phyloP scores from a whole-genome alignment of 2,329 filamentous ascomycete species.

The Aspergillus sp. region DNA sequence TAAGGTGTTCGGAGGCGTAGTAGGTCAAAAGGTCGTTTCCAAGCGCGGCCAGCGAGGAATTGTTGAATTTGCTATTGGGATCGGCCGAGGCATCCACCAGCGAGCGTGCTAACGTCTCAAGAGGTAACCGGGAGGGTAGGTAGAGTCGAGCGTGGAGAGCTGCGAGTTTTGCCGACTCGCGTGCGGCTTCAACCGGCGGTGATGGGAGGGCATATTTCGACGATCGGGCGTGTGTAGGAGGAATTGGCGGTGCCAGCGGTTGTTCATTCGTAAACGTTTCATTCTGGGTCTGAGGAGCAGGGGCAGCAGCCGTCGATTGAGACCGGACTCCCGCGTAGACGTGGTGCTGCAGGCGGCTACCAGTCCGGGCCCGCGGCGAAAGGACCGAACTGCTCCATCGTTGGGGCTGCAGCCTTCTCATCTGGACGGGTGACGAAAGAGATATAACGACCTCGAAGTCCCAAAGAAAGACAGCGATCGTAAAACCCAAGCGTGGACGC shows the following conservation, averaged over 20 bases:
- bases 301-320: conserved; percentile 35
- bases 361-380: conserved; percentile 39
- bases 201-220: conserved; percentile 53
- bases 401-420: conserved; percentile 46
- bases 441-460: conserved; percentile 2
- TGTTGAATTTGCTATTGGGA: conserved; percentile 73
- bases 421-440: conserved; percentile 25
- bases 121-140: conserved; percentile 70
- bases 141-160: conserved; percentile 84
- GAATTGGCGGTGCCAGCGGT: conserved; percentile 16
- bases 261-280: conserved; percentile 21
- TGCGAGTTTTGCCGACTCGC: conserved; percentile 75
- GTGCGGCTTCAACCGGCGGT: conserved; percentile 59
- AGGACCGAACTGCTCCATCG: conserved; percentile 46
- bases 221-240: conserved; percentile 18
- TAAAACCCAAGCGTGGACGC: not conserved
- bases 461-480: conserved; percentile 9
- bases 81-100: conserved; percentile 84
- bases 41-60: conserved; percentile 69
- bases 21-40: conserved; percentile 78
- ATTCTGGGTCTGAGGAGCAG: conserved; percentile 16
- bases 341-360: conserved; percentile 28
- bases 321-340: conserved; percentile 28
- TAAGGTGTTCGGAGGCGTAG: conserved; percentile 78
- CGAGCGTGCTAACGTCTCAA: conserved; percentile 76